Percentiles rank a stretch among this genome's conserved stretches.
Evolutionary conservation across 2,329 filamentous ascomycete genomes (phyloP).

Genomic region (Daldinia sp.): DNA sequence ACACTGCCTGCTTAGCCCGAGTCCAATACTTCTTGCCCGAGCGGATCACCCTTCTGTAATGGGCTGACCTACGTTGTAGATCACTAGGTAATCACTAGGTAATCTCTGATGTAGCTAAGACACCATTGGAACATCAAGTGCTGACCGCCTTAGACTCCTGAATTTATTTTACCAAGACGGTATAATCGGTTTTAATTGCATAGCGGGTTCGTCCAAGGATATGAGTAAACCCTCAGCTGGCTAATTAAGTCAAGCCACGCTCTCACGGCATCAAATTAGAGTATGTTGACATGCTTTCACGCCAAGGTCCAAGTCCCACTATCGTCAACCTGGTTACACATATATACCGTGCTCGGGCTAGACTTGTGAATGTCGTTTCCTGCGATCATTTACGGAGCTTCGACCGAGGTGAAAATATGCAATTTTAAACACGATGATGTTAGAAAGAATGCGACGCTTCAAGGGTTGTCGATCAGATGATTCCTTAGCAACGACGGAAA

Average conservation of each 20-base stretch:
- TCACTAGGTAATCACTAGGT: too few species aligned
- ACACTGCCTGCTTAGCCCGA: neutral
- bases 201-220: neutral
- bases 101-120: neutral
- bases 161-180: neutral
- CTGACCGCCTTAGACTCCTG: neutral
- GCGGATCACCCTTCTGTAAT: neutral
- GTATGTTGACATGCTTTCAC: neutral
- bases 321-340: neutral
- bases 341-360: neutral
- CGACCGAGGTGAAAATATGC: neutral
- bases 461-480: neutral
- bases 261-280: neutral
- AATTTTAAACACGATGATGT: neutral
- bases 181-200: neutral
- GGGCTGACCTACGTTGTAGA: neutral
- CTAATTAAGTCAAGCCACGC: conserved; percentile 4
- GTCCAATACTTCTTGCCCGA: neutral
- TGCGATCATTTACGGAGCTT: neutral
- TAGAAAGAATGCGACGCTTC: neutral
- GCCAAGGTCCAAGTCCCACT: neutral
- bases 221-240: neutral
- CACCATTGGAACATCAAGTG: neutral
- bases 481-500: neutral
- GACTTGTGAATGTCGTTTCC: neutral